phyloP scores from a whole-genome alignment of 2,329 filamentous ascomycete genomes.

The Xylaria sp. region DNA sequence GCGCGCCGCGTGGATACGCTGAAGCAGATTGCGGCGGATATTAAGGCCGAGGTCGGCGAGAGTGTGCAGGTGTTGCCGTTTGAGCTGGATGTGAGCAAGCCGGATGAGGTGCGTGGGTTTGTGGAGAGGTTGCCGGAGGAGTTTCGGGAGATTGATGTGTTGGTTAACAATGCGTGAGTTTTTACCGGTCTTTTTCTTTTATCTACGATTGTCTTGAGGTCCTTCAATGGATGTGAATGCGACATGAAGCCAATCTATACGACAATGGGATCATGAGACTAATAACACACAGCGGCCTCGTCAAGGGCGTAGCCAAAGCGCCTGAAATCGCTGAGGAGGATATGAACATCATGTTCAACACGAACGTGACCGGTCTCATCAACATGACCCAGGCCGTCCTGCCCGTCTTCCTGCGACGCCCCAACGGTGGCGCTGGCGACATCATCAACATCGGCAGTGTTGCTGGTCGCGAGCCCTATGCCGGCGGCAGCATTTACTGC shows the following conservation, averaged over 20 bases:
- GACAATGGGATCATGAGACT: not conserved
- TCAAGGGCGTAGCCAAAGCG: slow-evolving; percentile 80
- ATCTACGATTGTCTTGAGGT: too few relatives aligned
- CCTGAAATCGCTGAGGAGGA: slow-evolving; percentile 78
- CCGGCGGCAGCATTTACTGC: slow-evolving; percentile 72
- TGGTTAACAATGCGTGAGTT: slow-evolving; percentile 91
- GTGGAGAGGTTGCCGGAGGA: slow-evolving; percentile 70
- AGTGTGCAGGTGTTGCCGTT: slow-evolving; percentile 69
- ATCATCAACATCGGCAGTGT: slow-evolving; percentile 81
- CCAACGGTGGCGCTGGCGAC: slow-evolving; percentile 74
- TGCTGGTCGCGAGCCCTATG: slow-evolving; percentile 60
- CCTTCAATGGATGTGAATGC: not conserved
- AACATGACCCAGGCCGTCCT: slow-evolving; percentile 93
- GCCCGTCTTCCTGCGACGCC: slow-evolving; percentile 71
- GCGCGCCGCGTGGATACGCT: slow-evolving; percentile 79
- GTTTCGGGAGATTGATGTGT: slow-evolving; percentile 76
- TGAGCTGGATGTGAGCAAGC: slow-evolving; percentile 80
- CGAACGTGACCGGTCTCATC: slow-evolving; percentile 92
- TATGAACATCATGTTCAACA: slow-evolving; percentile 80
- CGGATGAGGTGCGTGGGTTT: slow-evolving; percentile 67
- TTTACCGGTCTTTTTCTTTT: too few relatives aligned
- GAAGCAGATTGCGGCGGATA: slow-evolving; percentile 69
- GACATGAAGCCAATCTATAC: too few relatives aligned
- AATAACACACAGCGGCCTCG: slow-evolving; percentile 60
- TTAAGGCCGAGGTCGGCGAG: slow-evolving; percentile 17